Base-by-base conservation (phyloP, 805 yeast genomes). In the Ogataea haglerorum region DNA sequence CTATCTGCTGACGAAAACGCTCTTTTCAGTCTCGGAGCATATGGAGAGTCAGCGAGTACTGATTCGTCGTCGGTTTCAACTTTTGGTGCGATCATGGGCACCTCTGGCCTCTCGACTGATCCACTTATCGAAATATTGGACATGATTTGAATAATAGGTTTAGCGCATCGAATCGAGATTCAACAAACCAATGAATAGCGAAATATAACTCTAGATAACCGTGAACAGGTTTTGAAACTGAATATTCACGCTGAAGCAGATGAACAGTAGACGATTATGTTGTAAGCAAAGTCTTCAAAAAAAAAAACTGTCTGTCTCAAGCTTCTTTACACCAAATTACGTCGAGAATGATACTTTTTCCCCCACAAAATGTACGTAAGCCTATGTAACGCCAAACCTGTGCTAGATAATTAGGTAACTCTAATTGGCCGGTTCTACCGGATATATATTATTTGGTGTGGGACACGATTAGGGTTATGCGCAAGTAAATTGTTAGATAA, bases 401-500 rank as follows among this genome's bases (percentile, higher is more conserved):
- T 19, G 31, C 38, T n/a, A 14, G 21, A 23, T 37, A 37, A 37
- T 37, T 37, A 17, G 19, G 10, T 5, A 6, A n/a, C 6, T 37
- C 21, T 15, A 29, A 37, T 37, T 37, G 41, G 41, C 41, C 30
- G 38, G 38, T 16, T 14, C 34, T 37, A 37, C 41, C 41, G 41
- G 41, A 37, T 28, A 14, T 35, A 24, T 18, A 19, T n/a, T 18
- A 19, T 24, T 24, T 24, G 27, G 27, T 24, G 27, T 24, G 14
- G 13, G 14, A 24, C 27, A 24, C 27, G 12, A 24, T 24, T 24
- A 10, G 14, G 27, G 14, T 19, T 19, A 24, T 24, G 27, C 7
- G 14, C 27, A 24, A 14, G 27, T 24, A 26, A 21, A 34, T 22
- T 3, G 9, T 23, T 18, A 10, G 13, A 13, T n/a, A 24, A 10